Base-by-base conservation (phyloP, 257 asterid species). In the Scutellaria galericulata region DNA sequence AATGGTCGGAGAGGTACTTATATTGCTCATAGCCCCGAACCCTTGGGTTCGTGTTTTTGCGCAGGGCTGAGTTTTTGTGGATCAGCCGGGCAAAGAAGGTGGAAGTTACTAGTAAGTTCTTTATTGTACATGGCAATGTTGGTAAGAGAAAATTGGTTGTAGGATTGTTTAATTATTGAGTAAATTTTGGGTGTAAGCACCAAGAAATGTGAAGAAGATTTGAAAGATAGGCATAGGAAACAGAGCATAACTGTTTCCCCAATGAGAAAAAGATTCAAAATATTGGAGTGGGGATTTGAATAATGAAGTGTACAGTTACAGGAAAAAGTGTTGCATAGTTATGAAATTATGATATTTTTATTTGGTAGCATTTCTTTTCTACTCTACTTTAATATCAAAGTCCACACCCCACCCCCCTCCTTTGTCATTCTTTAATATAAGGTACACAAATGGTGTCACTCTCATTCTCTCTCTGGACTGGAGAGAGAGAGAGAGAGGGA, bases 291-390 rank as follows among this genome's bases (percentile, higher is more conserved):
- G 47, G 82, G 75, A 60, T 81, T 86, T 77, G 79, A 89, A 84
- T 88, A 85, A 85, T 72, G 80, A 74, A 85, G 51, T 88, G 97
- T 90, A 93, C 91, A 90, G 88, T 31, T 74, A 83, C 79, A 84
- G 82, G 84, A 7, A 44, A 78, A 78, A 52, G 78, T 12, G 77
- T 63, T 74, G 82, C 68, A 75, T 66, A 68, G 66, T 42, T 77
- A 71, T 80, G 62, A 70, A 60, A 71, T 56, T 63, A 71, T 85
- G 63, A 70, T 59, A 57, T 7, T 58, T 37, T 68, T 71, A 7
- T 79, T 60, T 57, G 73, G 74, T 74, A 59, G 57, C 24, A 45
- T 69, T 67, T 72, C 72, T 46, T 60, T 27, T 72, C 40, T 10
- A 7, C 4, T 7, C 42, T 47, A 55, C 45, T 58, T 71, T 62